Conservation (phyloP, 2,329 filamentous ascomycete species). For the Beauveria rudraprayagi region DNA sequence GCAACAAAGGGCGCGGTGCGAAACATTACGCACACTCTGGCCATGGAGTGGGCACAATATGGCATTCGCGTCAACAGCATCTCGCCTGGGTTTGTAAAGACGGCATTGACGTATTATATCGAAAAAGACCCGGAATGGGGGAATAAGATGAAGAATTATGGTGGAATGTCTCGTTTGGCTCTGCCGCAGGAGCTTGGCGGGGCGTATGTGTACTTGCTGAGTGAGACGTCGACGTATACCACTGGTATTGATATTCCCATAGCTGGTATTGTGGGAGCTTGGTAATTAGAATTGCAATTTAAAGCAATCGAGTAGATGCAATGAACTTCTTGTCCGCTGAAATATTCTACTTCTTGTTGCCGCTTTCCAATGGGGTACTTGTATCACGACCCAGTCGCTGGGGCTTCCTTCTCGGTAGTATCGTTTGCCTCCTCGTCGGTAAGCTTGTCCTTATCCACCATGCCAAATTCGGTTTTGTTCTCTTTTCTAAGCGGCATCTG, state of each 20-base stretch:
- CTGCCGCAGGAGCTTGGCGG: slow-evolving; percentile 46
- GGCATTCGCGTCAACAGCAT: slow-evolving; percentile 39
- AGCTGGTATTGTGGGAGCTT: slow-evolving; percentile 24
- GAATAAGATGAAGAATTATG: slow-evolving; percentile 49
- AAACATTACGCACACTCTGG: slow-evolving; percentile 32
- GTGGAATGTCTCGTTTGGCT: slow-evolving; percentile 47
- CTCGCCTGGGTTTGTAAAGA: slow-evolving; percentile 29
- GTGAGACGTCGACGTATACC: slow-evolving; percentile 42
- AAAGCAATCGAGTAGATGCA: no score
- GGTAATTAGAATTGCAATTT: background rate
- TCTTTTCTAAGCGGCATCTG: slow-evolving; percentile 8
- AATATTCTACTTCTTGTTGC: background rate
- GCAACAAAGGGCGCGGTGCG: slow-evolving; percentile 35
- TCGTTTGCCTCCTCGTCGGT: background rate
- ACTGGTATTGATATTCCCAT: slow-evolving; percentile 43
- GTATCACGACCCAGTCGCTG: background rate
- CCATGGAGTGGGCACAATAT: slow-evolving; percentile 41
- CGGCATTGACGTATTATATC: slow-evolving; percentile 36
- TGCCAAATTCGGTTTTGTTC: slow-evolving; percentile 9
- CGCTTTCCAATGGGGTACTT: background rate
- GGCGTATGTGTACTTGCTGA: slow-evolving; percentile 49
- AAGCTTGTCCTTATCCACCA: background rate
- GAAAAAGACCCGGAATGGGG: slow-evolving; percentile 46
- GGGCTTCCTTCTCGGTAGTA: background rate
- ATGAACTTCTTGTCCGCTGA: no score